A percentile compares a stretch with the other conserved stretches of the same genome.
Conservation (phyloP, 176 grass and related monocot species). For the Triticum urartu region DNA sequence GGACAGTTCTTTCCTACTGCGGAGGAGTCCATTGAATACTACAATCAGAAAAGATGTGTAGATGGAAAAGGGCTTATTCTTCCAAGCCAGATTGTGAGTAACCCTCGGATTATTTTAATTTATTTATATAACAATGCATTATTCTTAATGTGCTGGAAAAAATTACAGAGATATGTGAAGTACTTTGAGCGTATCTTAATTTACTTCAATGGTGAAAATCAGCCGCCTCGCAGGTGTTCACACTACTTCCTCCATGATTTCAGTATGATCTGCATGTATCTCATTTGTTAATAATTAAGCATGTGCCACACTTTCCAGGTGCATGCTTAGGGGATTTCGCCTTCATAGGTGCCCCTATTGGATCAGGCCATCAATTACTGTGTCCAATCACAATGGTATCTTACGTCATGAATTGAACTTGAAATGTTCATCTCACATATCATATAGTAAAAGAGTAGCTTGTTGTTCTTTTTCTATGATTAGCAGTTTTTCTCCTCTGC, state of each 20-base stretch:
- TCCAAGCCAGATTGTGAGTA: constrained; percentile 98
- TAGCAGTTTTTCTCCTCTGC: constrained; percentile 7
- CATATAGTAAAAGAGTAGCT: background rate
- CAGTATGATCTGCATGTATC: constrained; percentile 19
- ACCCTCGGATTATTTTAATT: constrained; percentile 17
- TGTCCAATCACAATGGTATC: constrained; percentile 89
- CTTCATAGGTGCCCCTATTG: constrained; percentile 98
- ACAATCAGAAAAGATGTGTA: constrained; percentile 99
- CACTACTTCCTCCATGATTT: constrained; percentile 19
- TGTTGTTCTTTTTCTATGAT: constrained; percentile 3
- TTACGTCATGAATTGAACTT: constrained; percentile 23
- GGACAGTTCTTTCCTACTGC: constrained; percentile 94
- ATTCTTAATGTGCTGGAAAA: constrained; percentile 41
- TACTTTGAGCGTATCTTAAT: constrained; percentile 93
- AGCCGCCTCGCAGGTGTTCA: constrained; percentile 69
- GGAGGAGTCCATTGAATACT: constrained; percentile 98
- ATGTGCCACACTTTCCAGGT: constrained; percentile 59
- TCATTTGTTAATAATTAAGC: constrained; percentile 20
- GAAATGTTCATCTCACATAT: constrained; percentile 1
- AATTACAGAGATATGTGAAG: constrained; percentile 92
- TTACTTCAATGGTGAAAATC: constrained; percentile 96
- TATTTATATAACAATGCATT: background rate
- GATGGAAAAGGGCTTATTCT: constrained; percentile 98
- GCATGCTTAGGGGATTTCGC: constrained; percentile 98
- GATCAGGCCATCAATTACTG: constrained; percentile 90